Conservation (phyloP, 345 rosid genomes). For the Rhodamnia argentea region DNA sequence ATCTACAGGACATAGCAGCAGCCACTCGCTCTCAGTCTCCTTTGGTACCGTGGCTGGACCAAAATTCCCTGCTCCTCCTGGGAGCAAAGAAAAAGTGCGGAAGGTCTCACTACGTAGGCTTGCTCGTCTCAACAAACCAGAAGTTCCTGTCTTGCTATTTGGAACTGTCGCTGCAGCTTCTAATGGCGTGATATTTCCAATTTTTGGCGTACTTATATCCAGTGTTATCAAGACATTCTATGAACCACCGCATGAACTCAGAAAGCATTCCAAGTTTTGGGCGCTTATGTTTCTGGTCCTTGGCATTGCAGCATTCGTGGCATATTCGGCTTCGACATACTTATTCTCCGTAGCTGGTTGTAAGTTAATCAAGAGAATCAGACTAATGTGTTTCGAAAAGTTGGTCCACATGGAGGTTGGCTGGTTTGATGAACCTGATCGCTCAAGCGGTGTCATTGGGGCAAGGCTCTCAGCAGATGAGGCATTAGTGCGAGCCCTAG, state of each 20-base stretch:
- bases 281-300: slow-evolving; percentile 51
- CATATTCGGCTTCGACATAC: slow-evolving; percentile 32
- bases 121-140: slow-evolving; percentile 74
- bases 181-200: slow-evolving; percentile 51
- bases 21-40: slow-evolving; percentile 38
- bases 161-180: slow-evolving; percentile 47
- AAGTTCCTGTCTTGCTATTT: slow-evolving; percentile 45
- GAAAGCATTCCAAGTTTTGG: slow-evolving; percentile 58
- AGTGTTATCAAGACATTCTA: slow-evolving; percentile 39
- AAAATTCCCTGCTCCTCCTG: not conserved
- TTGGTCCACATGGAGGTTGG: slow-evolving; percentile 78
- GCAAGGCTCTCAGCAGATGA: slow-evolving; percentile 89
- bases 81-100: slow-evolving; percentile 5
- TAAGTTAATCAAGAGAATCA: slow-evolving; percentile 48
- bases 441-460: slow-evolving; percentile 76
- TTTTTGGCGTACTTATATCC: slow-evolving; percentile 44
- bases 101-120: slow-evolving; percentile 44
- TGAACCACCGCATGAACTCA: slow-evolving; percentile 46
- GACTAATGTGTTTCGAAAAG: slow-evolving; percentile 70
- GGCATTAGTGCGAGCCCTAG: slow-evolving; percentile 54
- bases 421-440: slow-evolving; percentile 73
- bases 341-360: slow-evolving; percentile 67
- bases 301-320: slow-evolving; percentile 46
- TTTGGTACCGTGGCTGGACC: slow-evolving; percentile 20
- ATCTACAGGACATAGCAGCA: slow-evolving; percentile 40